Conservation (phyloP, 2,329 filamentous ascomycete species). For the Pseudocercospora crystallina region DNA sequence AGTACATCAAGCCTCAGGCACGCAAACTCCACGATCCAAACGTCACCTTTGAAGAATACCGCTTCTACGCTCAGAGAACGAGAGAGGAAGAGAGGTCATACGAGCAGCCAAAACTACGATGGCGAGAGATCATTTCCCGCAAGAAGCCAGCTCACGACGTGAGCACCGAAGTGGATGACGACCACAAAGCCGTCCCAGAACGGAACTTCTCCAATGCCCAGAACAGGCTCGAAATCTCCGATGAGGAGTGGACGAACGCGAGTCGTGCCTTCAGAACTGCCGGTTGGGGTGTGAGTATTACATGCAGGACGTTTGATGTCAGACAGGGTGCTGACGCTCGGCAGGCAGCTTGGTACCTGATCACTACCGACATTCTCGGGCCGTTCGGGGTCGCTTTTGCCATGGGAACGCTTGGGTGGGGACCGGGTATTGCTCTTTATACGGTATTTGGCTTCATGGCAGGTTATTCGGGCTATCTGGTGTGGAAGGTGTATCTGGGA, state of each 20-base stretch:
- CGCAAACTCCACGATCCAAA: slow-evolving; percentile 30
- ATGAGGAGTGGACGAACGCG: slow-evolving; percentile 38
- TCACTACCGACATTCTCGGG: slow-evolving; percentile 46
- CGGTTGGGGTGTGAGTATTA: slow-evolving; percentile 29
- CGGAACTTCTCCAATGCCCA: slow-evolving; percentile 19
- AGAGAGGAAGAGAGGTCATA: slow-evolving; percentile 21
- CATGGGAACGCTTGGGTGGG: slow-evolving; percentile 31
- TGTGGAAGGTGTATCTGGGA: slow-evolving; percentile 39
- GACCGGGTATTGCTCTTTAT: slow-evolving; percentile 40
- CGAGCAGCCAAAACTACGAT: slow-evolving; percentile 18
- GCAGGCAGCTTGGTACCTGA: slow-evolving; percentile 13
- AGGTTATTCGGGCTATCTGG: slow-evolving; percentile 26
- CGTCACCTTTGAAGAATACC: slow-evolving; percentile 30
- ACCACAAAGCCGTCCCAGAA: slow-evolving; percentile 6
- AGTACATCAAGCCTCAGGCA: slow-evolving; percentile 30
- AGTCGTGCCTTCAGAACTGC: slow-evolving; percentile 38
- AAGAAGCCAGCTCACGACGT: slow-evolving; percentile 17
- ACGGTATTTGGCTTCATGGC: slow-evolving; percentile 40
- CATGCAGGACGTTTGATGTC: too few relatives aligned
- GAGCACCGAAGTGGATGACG: slow-evolving; percentile 1
- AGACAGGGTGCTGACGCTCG: too few relatives aligned
- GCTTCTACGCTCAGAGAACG: slow-evolving; percentile 28
- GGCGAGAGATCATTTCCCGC: slow-evolving; percentile 19
- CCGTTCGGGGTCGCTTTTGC: slow-evolving; percentile 36
- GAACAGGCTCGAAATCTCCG: slow-evolving; percentile 23